A percentile compares a stretch with the other conserved stretches of the same genome.
phyloP scores from a whole-genome alignment of 495 filamentous ascomycete genomes.

The Immersiella caudata region DNA sequence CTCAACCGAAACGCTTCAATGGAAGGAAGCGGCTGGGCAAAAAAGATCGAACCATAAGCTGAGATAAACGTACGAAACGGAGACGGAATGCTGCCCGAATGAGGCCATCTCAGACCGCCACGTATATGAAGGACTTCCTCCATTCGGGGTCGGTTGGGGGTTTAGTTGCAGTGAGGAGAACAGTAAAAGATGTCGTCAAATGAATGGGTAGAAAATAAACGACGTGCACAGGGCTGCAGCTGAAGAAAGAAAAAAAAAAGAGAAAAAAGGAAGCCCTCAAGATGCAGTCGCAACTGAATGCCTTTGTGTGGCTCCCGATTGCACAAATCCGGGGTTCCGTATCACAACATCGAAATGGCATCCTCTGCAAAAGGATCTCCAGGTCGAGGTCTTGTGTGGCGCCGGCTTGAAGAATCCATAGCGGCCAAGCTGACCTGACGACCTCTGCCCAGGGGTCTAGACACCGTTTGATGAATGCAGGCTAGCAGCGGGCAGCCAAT shows the following conservation, averaged over 20 bases:
- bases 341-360: neutral
- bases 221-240: neutral
- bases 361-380: neutral
- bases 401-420: slow-evolving; percentile 23
- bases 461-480: slow-evolving; percentile 28
- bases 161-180: neutral
- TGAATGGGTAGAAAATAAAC: neutral
- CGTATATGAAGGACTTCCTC: neutral
- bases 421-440: slow-evolving; percentile 28
- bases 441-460: slow-evolving; percentile 27
- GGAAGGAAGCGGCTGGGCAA: neutral
- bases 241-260: neutral
- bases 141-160: neutral
- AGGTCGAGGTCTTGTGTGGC: slow-evolving; percentile 17
- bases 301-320: neutral
- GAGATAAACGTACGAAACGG: slow-evolving; percentile 19
- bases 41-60: slow-evolving; percentile 13
- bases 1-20: neutral
- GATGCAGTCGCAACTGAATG: neutral
- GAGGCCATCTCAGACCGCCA: slow-evolving; percentile 13
- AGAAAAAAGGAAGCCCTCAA: neutral
- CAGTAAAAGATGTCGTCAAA: neutral
- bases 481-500: slow-evolving; percentile 25
- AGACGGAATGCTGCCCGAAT: neutral
- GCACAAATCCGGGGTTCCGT: neutral